Conservation (phyloP, 495 filamentous ascomycete species). For the Aspergillus taichungensis region DNA sequence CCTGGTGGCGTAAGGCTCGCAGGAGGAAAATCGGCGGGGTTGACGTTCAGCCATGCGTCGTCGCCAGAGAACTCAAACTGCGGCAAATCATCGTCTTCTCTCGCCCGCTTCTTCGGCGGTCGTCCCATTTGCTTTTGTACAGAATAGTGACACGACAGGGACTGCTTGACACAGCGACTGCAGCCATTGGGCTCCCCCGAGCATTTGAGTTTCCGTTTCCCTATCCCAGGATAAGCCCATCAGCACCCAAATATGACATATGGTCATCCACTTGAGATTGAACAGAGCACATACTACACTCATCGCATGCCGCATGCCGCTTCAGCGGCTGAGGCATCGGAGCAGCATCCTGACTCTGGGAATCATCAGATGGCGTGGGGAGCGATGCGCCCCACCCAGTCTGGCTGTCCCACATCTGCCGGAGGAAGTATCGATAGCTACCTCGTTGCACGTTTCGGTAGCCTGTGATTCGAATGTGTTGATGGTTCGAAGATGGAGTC, state of each 20-base stretch:
- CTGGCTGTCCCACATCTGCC: no score
- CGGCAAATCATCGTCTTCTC: conserved; percentile 24
- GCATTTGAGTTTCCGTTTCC: conserved; percentile 42
- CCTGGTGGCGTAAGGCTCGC: conserved; percentile 3
- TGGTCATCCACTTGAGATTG: background rate
- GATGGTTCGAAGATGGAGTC: no score
- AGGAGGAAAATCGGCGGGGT: conserved; percentile 11
- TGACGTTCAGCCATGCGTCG: conserved; percentile 19
- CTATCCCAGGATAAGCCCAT: conserved; percentile 15
- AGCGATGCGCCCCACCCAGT: conserved; percentile 3
- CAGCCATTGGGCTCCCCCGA: conserved; percentile 37
- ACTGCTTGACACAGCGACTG: conserved; percentile 33
- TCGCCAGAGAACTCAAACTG: conserved; percentile 7
- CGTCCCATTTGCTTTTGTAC: conserved; percentile 42
- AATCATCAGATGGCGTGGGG: background rate
- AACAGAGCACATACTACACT: conserved; percentile 27
- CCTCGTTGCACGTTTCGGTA: no score
- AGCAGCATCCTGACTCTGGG: conserved; percentile 2
- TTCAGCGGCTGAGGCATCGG: conserved; percentile 15
- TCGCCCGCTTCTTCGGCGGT: conserved; percentile 34
- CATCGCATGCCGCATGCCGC: conserved; percentile 35
- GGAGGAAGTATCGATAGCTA: no score
- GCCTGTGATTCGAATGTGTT: no score
- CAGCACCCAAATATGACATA: conserved; percentile 4
- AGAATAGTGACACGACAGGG: conserved; percentile 35